Conservation (phyloP, 1,284 basidiomycete species). For the Phaffia rhodozyma region DNA sequence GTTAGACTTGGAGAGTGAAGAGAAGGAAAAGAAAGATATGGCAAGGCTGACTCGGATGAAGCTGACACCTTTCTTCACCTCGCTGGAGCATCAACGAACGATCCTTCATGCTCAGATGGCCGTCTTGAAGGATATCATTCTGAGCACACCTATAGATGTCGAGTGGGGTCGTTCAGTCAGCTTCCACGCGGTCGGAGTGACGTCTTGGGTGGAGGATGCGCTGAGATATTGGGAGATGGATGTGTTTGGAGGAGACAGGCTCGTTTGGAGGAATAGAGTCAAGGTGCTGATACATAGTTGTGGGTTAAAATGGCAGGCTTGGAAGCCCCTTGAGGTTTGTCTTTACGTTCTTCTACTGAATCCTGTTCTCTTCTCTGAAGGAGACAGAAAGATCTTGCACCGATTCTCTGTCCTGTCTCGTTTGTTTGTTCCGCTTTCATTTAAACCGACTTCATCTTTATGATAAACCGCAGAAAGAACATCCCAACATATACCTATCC, state of each 20-base stretch:
- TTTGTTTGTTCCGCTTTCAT: neutral
- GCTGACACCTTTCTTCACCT: neutral
- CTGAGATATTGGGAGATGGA: neutral
- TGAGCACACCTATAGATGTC: neutral
- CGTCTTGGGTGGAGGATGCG: neutral
- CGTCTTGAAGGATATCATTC: neutral
- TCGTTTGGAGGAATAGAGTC: neutral
- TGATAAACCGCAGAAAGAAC: neutral
- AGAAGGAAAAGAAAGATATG: neutral
- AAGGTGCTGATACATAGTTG: conserved; percentile 6
- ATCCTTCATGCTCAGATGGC: conserved; percentile 8
- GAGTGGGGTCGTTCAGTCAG: neutral
- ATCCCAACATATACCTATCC: conserved; percentile 5
- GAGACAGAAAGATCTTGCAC: too few relatives aligned
- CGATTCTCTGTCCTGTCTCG: neutral
- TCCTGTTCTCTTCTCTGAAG: too few relatives aligned
- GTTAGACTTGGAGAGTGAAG: too few relatives aligned
- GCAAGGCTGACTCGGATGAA: neutral
- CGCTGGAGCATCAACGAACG: neutral
- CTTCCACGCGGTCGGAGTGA: conserved; percentile 6
- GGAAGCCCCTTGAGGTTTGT: conserved; percentile 1
- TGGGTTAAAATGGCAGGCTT: conserved; percentile 5
- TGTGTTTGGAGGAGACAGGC: neutral
- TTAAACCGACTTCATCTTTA: neutral
- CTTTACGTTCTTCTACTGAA: neutral